A percentile compares a stretch with the other conserved stretches of the same genome.
phyloP scores from a whole-genome alignment of 768 basidiomycete species.

The Amanita muscaria region DNA sequence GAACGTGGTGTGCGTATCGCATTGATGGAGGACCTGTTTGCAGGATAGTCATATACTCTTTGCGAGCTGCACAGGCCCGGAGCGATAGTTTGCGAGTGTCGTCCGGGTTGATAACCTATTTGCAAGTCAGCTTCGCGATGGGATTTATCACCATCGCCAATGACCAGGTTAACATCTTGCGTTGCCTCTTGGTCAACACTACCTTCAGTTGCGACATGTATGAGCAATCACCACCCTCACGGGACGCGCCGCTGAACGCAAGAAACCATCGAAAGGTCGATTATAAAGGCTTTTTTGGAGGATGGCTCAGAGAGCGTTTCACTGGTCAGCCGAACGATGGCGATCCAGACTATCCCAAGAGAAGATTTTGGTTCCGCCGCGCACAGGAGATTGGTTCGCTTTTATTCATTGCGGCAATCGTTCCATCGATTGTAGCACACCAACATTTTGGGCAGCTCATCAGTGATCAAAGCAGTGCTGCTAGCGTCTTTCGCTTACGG shows the following conservation, averaged over 20 bases:
- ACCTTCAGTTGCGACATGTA: conserved; percentile 26
- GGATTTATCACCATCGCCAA: conserved; percentile 27
- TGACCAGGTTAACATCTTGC: conserved; percentile 26
- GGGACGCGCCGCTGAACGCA: conserved; percentile 6
- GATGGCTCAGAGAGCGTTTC: conserved; percentile 14
- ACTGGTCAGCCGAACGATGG: conserved; percentile 16
- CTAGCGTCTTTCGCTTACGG: conserved; percentile 12
- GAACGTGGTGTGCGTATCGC: neutral
- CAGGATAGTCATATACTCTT: conserved; percentile 25
- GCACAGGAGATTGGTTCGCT: conserved; percentile 17
- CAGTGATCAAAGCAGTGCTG: conserved; percentile 13
- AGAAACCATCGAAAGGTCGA: conserved; percentile 8
- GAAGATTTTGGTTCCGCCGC: conserved; percentile 23
- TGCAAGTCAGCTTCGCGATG: conserved; percentile 23
- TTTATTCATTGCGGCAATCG: conserved; percentile 22
- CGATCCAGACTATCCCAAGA: conserved; percentile 22
- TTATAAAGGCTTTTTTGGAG: neutral
- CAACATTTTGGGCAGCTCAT: conserved; percentile 14
- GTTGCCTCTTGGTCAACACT: conserved; percentile 32
- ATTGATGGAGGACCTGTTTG: neutral
- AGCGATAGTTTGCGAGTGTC: conserved; percentile 14
- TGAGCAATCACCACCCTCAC: conserved; percentile 19
- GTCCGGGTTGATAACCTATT: conserved; percentile 19
- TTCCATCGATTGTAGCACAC: conserved; percentile 25
- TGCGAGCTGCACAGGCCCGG: conserved; percentile 21